Evolutionary conservation across 441 rosid species (phyloP).

Genomic region (Adansonia grandidieri): DNA sequence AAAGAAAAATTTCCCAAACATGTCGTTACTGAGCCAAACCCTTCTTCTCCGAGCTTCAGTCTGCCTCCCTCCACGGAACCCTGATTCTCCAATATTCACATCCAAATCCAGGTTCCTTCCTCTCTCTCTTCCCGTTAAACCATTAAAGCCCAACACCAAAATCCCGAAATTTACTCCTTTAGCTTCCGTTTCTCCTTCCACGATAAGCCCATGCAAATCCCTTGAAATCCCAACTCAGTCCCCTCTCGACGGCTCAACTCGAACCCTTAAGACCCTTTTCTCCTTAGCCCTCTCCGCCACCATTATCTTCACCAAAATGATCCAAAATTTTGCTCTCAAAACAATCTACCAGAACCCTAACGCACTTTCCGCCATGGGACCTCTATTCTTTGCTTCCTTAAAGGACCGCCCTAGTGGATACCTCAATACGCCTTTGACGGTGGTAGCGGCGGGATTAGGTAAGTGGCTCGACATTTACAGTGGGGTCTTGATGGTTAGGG

Average conservation of each 20-base stretch:
- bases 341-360: conserved; percentile 12
- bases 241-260: conserved; percentile 51
- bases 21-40: conserved; percentile 25
- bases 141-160: conserved; percentile 20
- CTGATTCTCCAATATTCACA: conserved; percentile 6
- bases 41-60: conserved; percentile 17
- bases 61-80: conserved; percentile 16
- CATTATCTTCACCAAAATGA: conserved; percentile 35
- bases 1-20: background rate
- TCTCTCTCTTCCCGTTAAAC: conserved; percentile 29
- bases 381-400: conserved; percentile 51
- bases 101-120: background rate
- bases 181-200: conserved; percentile 33
- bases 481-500: conserved; percentile 85
- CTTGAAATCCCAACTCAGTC: conserved; percentile 26
- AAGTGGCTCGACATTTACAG: conserved; percentile 90
- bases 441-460: conserved; percentile 78
- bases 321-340: conserved; percentile 40
- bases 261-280: conserved; percentile 53
- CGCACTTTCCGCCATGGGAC: conserved; percentile 36
- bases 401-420: conserved; percentile 51
- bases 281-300: conserved; percentile 37
- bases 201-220: conserved; percentile 9
- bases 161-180: conserved; percentile 31
- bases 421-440: conserved; percentile 76